A percentile compares a stretch with the other conserved stretches of the same genome.
phyloP scores from a whole-genome alignment of 805 yeast genomes.

The Candida corydali region DNA sequence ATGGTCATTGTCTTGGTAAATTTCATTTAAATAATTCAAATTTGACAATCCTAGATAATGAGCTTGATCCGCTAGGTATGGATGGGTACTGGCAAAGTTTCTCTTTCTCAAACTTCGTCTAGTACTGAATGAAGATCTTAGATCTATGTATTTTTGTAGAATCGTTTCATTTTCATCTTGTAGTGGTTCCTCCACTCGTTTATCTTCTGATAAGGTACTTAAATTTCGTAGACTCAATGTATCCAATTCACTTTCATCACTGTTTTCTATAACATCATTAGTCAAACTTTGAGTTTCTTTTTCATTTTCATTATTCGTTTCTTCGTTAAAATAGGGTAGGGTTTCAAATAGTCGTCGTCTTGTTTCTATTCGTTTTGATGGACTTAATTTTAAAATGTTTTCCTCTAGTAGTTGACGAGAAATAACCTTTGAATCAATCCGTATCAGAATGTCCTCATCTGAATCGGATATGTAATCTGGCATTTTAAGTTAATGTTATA shows the following conservation, averaged over 20 bases:
- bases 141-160: slow-evolving; percentile 8
- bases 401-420: slow-evolving; percentile 8
- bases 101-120: slow-evolving; percentile 35
- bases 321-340: neutral
- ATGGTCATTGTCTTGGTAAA: slow-evolving; percentile 29
- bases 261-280: slow-evolving; percentile 7
- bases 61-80: slow-evolving; percentile 42
- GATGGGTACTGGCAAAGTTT: slow-evolving; percentile 41
- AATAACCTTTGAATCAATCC: slow-evolving; percentile 10
- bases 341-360: slow-evolving; percentile 1
- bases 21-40: slow-evolving; percentile 31
- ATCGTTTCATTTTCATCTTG: slow-evolving; percentile 7
- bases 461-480: slow-evolving; percentile 25
- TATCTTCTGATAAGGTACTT: neutral
- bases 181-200: neutral
- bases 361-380: slow-evolving; percentile 1
- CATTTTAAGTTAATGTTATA: slow-evolving; percentile 3
- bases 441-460: slow-evolving; percentile 17
- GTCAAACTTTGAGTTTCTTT: neutral
- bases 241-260: slow-evolving; percentile 4
- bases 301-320: neutral
- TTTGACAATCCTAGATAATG: slow-evolving; percentile 39
- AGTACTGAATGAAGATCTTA: slow-evolving; percentile 6
- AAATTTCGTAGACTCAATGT: slow-evolving; percentile 2
- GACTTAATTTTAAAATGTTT: slow-evolving; percentile 7